phyloP scores from a whole-genome alignment of 1,139 yeast genomes.

The Saccharomyces hybrid region DNA sequence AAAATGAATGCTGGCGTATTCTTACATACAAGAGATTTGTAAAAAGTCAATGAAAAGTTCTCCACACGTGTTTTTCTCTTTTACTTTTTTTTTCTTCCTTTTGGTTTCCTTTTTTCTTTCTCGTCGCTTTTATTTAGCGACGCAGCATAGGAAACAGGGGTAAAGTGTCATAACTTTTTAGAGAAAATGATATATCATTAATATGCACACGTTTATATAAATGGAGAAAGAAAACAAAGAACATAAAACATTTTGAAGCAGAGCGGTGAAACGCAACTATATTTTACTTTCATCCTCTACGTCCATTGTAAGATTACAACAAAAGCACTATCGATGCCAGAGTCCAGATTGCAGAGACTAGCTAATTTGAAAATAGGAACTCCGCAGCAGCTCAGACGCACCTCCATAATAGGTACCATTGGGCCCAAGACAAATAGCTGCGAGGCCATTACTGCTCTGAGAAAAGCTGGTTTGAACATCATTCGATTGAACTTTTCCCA shows the following conservation, averaged over 20 bases:
- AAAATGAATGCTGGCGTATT: neutral
- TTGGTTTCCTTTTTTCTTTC: neutral
- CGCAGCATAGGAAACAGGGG: neutral
- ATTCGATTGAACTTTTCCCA: constrained; percentile 98
- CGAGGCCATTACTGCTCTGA: constrained; percentile 74
- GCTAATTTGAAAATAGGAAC: constrained; percentile 73
- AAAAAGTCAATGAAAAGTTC: neutral
- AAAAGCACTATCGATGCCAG: constrained; percentile 15
- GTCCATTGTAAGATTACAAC: neutral
- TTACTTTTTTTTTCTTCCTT: neutral
- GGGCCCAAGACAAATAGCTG: constrained; percentile 94
- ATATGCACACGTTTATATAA: neutral
- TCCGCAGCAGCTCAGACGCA: constrained; percentile 79
- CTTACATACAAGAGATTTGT: neutral
- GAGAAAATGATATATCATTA: neutral
- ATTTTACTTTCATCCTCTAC: neutral
- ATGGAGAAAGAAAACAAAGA: neutral
- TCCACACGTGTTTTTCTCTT: neutral
- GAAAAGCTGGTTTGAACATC: constrained; percentile 95
- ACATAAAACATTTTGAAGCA: too few relatives aligned
- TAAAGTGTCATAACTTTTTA: neutral
- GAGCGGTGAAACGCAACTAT: neutral
- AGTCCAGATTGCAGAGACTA: constrained; percentile 61
- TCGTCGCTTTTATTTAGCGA: neutral
- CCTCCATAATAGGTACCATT: constrained; percentile 95